Conservation (phyloP, 169 alveolate species). For the Perkinsus chesapeaki region DNA sequence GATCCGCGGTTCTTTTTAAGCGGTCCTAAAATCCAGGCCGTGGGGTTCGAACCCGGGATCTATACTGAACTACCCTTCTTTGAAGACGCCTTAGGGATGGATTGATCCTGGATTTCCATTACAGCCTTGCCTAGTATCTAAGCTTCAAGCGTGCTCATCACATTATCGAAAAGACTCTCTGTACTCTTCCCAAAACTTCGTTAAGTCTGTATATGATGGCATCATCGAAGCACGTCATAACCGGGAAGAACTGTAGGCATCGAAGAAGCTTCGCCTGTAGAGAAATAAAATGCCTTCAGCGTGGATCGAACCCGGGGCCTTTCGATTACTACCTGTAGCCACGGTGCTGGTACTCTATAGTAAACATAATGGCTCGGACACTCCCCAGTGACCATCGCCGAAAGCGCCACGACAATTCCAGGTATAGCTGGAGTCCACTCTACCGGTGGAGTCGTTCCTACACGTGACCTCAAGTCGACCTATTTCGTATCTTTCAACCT, state of each 20-base stretch:
- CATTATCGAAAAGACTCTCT: neutral
- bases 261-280: slow-evolving; percentile 59
- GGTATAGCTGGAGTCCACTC: neutral
- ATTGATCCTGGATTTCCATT: neutral
- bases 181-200: neutral
- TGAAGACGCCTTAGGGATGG: neutral
- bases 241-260: slow-evolving; percentile 57
- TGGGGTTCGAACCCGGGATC: neutral
- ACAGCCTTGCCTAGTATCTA: neutral
- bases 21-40: neutral
- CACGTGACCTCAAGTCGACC: neutral
- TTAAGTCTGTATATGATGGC: neutral
- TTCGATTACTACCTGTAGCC: neutral
- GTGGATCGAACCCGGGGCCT: neutral
- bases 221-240: slow-evolving; percentile 8
- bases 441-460: neutral
- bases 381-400: neutral
- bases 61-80: neutral
- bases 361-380: slow-evolving; percentile 59
- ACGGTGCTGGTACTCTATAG: slow-evolving; percentile 67
- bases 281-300: neutral
- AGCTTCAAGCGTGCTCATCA: neutral
- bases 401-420: neutral
- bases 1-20: neutral
- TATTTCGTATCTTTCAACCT: neutral